phyloP scores from a whole-genome alignment of 257 asterid species.

The Capsicum chinense region DNA sequence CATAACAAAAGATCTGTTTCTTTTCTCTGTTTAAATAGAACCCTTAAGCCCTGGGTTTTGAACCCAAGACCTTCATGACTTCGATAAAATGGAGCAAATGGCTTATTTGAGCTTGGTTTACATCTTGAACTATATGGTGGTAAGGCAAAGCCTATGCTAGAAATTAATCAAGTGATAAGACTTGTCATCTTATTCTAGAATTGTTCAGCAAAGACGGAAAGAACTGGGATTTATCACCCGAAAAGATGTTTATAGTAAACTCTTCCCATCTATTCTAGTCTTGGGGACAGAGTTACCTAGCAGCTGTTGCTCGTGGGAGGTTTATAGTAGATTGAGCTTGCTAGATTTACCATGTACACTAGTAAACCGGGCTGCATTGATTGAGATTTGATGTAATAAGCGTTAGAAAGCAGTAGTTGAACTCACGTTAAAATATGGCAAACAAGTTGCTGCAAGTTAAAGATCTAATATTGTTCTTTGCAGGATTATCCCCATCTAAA shows the following conservation, averaged over 20 bases:
- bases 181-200: background rate
- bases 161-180: background rate
- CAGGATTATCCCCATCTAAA: conserved; percentile 42
- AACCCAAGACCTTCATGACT: background rate
- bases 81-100: conserved; percentile 14
- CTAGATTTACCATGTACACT: background rate
- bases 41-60: background rate
- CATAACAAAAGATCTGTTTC: background rate
- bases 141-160: background rate
- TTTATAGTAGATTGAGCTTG: background rate
- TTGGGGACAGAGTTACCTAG: too few relatives aligned
- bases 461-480: conserved; percentile 24
- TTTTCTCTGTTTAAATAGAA: background rate
- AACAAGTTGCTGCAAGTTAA: conserved; percentile 21
- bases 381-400: conserved; percentile 17
- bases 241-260: conserved; percentile 16
- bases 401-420: background rate
- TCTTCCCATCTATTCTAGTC: too few relatives aligned
- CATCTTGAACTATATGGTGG: background rate
- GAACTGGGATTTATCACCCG: background rate
- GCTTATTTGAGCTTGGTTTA: conserved; percentile 13
- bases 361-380: background rate
- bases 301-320: background rate
- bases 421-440: background rate
- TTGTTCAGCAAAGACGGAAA: background rate